Conservation (phyloP, 2,329 filamentous ascomycete genomes). For the Cryoendolithus antarcticus region DNA sequence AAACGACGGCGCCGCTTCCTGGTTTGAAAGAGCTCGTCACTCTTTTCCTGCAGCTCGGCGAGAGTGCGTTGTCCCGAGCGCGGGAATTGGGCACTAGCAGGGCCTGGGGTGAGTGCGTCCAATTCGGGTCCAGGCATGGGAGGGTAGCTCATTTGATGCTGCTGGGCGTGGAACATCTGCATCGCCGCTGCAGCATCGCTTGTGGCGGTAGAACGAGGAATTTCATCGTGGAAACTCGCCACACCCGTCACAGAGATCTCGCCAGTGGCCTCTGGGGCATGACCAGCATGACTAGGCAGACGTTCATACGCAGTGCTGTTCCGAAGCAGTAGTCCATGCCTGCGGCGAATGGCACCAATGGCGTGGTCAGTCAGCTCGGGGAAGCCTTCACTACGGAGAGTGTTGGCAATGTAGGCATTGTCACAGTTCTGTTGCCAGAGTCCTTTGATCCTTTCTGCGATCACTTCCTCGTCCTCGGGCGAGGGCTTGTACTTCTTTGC, state of each 20-base stretch:
- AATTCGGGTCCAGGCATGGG: not conserved
- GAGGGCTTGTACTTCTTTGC: conserved; percentile 51
- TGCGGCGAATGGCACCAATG: conserved; percentile 1
- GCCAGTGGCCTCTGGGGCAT: no score
- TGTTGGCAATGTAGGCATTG: conserved; percentile 61
- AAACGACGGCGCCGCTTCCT: conserved; percentile 58
- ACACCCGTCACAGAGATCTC: no score
- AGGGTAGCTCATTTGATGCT: not conserved
- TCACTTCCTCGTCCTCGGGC: conserved; percentile 54
- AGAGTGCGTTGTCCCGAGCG: not conserved
- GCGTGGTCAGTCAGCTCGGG: conserved; percentile 45
- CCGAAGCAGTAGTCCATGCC: conserved; percentile 3
- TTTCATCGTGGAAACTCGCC: no score
- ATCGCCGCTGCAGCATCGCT: no score
- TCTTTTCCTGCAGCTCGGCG: conserved; percentile 30
- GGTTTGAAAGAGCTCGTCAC: conserved; percentile 46
- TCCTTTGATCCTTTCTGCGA: conserved; percentile 59
- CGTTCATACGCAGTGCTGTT: conserved; percentile 6
- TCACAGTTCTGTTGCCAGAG: conserved; percentile 64
- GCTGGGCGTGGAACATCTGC: no score
- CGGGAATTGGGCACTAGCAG: not conserved
- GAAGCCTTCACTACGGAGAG: conserved; percentile 60
- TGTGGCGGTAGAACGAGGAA: no score
- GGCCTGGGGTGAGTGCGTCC: not conserved
- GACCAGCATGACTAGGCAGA: no score